Base-by-base conservation (phyloP, 768 basidiomycete species). In the Tulasnella sp. region DNA sequence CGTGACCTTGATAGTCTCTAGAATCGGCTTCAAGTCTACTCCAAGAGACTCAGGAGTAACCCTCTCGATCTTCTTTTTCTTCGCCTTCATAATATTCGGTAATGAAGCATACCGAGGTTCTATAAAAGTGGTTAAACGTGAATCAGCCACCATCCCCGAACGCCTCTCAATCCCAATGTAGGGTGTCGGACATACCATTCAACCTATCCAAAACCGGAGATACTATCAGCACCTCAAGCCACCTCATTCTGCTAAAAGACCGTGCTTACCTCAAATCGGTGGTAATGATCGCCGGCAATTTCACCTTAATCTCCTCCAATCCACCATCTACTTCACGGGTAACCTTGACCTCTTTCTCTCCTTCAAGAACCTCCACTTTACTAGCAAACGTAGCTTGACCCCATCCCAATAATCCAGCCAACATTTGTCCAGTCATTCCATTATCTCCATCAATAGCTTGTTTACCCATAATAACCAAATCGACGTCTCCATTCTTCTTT, bases 21-120 rank as follows among this genome's bases (percentile, higher is more conserved):
- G 68, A 28, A 76, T 72, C 13, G 90, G 89, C 0, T 78, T 74
- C 48, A 88, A 74, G 68, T 98, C 89, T 20, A 96, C 70, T 5
- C 79, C 79, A 20, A 98, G 78, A 58, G 91, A 89, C 20, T 72
- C 70, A 1, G 89, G 72, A 13, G 76, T 76, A 45, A 95, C 60
- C 62, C 86, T 90, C 67, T 92, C 81, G 37, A 96, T 67, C 12
- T 84, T 81, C 70, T 99, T 99, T 75, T 96, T 99, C 75, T 96
- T 98, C n/a, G 95, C 95, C 67, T 93, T 92, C 88, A 93, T 93
- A 66, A 93, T 93, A 59, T 89, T 91, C 3, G 90, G 89, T 54
- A 99, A 65, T n/a, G 92, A 90, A 0, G 95, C 95, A 61, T 95
- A 99, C 58, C 93, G 83, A 0, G 93, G 93, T 65, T 93, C 92